Conservation (phyloP, 106 monocot species). For the Acorus calamus region DNA sequence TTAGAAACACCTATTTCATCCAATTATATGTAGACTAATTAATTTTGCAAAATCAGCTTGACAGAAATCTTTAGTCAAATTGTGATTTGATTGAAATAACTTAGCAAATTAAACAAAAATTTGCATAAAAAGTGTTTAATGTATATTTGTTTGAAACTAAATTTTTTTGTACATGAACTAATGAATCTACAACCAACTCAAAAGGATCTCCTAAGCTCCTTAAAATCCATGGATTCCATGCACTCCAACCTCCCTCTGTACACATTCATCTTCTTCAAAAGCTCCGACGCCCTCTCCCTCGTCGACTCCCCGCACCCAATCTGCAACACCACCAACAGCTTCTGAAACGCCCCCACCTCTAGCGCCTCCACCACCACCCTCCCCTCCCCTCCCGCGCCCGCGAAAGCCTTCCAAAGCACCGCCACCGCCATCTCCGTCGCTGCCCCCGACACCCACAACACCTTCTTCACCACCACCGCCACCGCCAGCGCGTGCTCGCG, state of each 20-base stretch:
- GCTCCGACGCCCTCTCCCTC: slow-evolving; percentile 41
- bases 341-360: slow-evolving; percentile 47
- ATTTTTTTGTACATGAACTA: too few species aligned
- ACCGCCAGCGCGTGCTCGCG: slow-evolving; percentile 32
- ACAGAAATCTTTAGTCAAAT: too few species aligned
- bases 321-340: slow-evolving; percentile 44
- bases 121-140: too few species aligned
- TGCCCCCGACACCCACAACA: slow-evolving; percentile 44
- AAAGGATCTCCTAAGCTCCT: slow-evolving; percentile 34
- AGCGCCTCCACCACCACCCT: slow-evolving; percentile 18
- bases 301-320: slow-evolving; percentile 28
- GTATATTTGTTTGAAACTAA: too few species aligned
- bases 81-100: too few species aligned
- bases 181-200: slow-evolving; percentile 3
- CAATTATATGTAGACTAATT: too few species aligned
- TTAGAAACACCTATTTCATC: too few species aligned
- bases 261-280: slow-evolving; percentile 37
- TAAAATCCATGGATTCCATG: slow-evolving; percentile 1
- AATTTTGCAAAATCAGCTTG: too few species aligned
- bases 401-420: slow-evolving; percentile 58
- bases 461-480: slow-evolving; percentile 67
- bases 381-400: neutral
- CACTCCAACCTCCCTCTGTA: slow-evolving; percentile 28
- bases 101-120: too few species aligned
- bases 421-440: slow-evolving; percentile 67